Evolutionary conservation across 2,329 filamentous ascomycete genomes (phyloP).

Genomic region (Aspergillus sp.): DNA sequence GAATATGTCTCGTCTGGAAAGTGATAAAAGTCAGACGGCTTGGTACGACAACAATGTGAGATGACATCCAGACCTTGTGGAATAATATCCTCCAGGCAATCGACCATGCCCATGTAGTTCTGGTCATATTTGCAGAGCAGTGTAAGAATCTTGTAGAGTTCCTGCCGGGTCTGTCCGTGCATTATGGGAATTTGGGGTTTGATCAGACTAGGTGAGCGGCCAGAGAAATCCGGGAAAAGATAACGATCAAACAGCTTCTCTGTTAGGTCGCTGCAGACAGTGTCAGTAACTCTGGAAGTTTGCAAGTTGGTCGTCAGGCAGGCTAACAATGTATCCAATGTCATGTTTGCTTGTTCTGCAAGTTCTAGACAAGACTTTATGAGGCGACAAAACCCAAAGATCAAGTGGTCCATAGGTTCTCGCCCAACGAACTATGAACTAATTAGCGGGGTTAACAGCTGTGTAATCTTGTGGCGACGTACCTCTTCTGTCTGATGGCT

Average conservation of each 20-base stretch:
- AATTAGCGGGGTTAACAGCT: not conserved
- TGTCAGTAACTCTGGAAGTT: not conserved
- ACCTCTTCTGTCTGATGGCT: conserved; percentile 42
- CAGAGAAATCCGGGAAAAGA: conserved; percentile 60
- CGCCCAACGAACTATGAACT: conserved; percentile 44
- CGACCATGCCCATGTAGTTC: conserved; percentile 54
- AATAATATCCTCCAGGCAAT: conserved; percentile 51
- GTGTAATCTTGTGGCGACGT: not conserved
- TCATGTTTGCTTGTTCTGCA: conserved; percentile 31
- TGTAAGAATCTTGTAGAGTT: conserved; percentile 62
- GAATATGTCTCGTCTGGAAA: conserved; percentile 60
- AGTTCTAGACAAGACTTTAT: conserved; percentile 43
- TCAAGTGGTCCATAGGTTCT: conserved; percentile 43
- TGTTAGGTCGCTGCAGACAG: conserved; percentile 36
- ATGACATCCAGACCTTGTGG: conserved; percentile 24
- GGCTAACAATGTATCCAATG: conserved; percentile 29
- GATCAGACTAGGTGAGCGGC: conserved; percentile 26
- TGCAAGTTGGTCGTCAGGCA: not conserved
- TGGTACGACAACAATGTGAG: not conserved
- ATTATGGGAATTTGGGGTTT: conserved; percentile 50
- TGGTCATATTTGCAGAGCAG: conserved; percentile 52
- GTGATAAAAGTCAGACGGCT: not conserved
- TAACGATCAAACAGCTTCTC: conserved; percentile 61
- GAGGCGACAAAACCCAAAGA: conserved; percentile 44
- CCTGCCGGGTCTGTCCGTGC: conserved; percentile 55